These are phyloP conservation scores for Trichoderma afroharzianum DNA, from an alignment of 2,329 filamentous ascomycete genomes.

Conservation along the genomic window DNA sequence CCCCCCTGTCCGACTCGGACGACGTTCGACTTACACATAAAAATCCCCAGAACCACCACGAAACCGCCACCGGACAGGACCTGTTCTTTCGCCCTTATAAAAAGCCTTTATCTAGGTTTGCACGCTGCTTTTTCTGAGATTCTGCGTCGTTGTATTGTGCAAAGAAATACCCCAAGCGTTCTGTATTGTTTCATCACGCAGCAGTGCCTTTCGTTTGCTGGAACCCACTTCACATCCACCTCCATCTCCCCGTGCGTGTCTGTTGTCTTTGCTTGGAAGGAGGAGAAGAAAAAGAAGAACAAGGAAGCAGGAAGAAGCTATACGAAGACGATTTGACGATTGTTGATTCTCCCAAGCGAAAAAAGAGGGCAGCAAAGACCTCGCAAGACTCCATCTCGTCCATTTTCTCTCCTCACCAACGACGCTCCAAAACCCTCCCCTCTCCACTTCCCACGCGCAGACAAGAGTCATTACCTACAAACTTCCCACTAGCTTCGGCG, in stretches of 20 bases:
- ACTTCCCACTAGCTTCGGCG: conserved; percentile 13
- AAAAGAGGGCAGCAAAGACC: background rate
- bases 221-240: background rate
- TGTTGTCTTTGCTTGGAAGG: background rate
- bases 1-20: conserved; percentile 13
- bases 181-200: background rate
- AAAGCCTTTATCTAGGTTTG: background rate
- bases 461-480: conserved; percentile 15
- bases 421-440: background rate
- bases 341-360: background rate
- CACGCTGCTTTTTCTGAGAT: background rate
- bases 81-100: background rate
- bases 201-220: background rate
- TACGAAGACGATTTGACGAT: background rate
- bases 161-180: background rate
- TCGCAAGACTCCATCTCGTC: background rate
- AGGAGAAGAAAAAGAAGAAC: background rate
- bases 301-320: background rate
- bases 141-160: background rate
- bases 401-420: background rate
- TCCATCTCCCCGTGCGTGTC: background rate
- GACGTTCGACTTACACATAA: conserved; percentile 15
- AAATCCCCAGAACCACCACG: conserved; percentile 16
- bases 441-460: conserved; percentile 7
- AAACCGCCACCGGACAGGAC: conserved; percentile 10